These are phyloP conservation scores for Cnidoscolus chayamansa DNA, from an alignment of 441 rosid genomes.

Conservation along the genomic window DNA sequence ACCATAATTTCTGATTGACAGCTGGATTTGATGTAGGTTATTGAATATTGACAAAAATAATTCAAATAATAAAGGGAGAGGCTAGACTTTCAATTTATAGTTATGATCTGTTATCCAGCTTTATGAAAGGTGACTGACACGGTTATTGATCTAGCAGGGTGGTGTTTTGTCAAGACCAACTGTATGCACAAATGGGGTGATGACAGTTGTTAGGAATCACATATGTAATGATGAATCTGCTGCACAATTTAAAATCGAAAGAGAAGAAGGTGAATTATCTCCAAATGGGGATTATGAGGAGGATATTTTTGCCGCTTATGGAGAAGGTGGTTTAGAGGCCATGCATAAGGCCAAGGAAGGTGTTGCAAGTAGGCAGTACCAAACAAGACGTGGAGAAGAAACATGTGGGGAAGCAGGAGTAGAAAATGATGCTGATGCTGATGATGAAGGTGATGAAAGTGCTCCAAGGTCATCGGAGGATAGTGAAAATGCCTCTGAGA, in stretches of 20 bases:
- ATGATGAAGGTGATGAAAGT: conserved; percentile 85
- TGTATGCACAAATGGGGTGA: conserved; percentile 48
- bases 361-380: conserved; percentile 52
- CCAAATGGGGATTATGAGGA: conserved; percentile 93
- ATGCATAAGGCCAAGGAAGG: conserved; percentile 50
- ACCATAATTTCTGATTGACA: neutral
- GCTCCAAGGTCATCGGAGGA: conserved; percentile 83
- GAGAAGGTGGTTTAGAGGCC: conserved; percentile 58
- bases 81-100: conserved; percentile 5
- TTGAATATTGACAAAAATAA: neutral
- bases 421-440: conserved; percentile 70
- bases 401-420: conserved; percentile 53
- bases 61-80: conserved; percentile 4
- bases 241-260: conserved; percentile 64
- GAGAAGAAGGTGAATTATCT: conserved; percentile 99
- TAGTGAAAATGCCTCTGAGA: conserved; percentile 87
- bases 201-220: conserved; percentile 40
- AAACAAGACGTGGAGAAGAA: conserved; percentile 47
- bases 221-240: conserved; percentile 52
- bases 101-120: conserved; percentile 13
- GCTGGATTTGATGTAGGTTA: conserved; percentile 8
- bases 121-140: conserved; percentile 18
- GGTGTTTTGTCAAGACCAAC: conserved; percentile 44
- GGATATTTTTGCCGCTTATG: conserved; percentile 79
- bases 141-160: conserved; percentile 45